Evolutionary conservation across 2,329 filamentous ascomycete species (phyloP), one percentile per base, ranked within the genome.

Genomic region (Cladophialophora bantiana): DNA sequence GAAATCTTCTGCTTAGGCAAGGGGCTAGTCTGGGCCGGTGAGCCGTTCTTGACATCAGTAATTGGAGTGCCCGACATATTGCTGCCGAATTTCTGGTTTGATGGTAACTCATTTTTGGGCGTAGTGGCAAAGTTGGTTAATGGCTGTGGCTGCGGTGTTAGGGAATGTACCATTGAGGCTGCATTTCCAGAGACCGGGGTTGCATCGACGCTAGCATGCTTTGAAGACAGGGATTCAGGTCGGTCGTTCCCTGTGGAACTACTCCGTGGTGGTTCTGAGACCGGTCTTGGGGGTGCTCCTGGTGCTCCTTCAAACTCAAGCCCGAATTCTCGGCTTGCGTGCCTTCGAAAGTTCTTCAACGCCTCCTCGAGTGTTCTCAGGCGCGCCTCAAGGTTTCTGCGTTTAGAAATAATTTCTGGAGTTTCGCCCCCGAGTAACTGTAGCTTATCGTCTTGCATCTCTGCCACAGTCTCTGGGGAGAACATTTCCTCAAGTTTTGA

Each of bases 401-500:
- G 70, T 57, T 75, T 69, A 1, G 54, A 35, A 36, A 70, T 70
- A 15, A 72, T 68, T 10, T 74, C 71, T 3, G 68, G 58, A 7
- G 74, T 73, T 53, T 77, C 75, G 1, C 73, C 72, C 3, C 72
- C 75, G 2, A 77, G 65, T 13, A 59, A 58, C 50, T 71, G 48
- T 7, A 77, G 56, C 52, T 70, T 69, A 3, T 70, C 65, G 12
- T 75, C 70, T 6, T 70, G 55, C 77, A 80, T 78, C 20, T 74
- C 65, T 18, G 73, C 74, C 18, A 80, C 72, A 31, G 59, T 73
- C 0, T 70, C 68, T 3, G 77, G 75, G 1, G 76, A 77, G 15
- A 80, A 69, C 31, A 80, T 72, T 3, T 73, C 71, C 10, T 75
- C 75, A 0, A 81, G 67, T 3, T 75, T 75, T 53, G 71, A 73